phyloP scores from a whole-genome alignment of 768 basidiomycete species.

The Candolleomyces efflorescens region DNA sequence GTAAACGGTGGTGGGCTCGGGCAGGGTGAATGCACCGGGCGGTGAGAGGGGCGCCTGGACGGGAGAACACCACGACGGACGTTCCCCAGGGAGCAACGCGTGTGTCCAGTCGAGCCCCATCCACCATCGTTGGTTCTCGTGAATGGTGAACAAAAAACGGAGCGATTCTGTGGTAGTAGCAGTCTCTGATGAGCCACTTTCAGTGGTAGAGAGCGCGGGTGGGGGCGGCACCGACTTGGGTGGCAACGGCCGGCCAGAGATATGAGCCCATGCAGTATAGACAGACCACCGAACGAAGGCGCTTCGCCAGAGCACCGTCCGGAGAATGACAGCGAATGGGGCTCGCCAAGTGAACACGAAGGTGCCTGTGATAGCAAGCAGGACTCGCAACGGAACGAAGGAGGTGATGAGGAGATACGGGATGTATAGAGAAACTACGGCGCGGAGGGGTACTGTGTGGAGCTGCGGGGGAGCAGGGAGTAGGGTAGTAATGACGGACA shows the following conservation, averaged over 20 bases:
- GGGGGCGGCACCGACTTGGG: constrained; percentile 29
- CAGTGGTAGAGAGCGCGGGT: neutral
- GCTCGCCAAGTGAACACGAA: constrained; percentile 59
- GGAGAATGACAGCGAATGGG: constrained; percentile 57
- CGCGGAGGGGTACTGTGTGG: constrained; percentile 44
- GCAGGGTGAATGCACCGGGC: constrained; percentile 64
- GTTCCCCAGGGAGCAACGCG: constrained; percentile 83
- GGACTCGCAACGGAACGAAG: constrained; percentile 56
- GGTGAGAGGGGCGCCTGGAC: constrained; percentile 60
- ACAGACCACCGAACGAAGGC: constrained; percentile 64
- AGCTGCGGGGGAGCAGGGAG: constrained; percentile 35
- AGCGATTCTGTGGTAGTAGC: constrained; percentile 33
- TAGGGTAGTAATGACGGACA: constrained; percentile 60
- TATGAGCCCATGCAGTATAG: constrained; percentile 45
- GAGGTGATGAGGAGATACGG: constrained; percentile 67
- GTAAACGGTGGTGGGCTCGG: constrained; percentile 56
- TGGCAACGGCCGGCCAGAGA: constrained; percentile 56
- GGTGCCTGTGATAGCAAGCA: constrained; percentile 57
- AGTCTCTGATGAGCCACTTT: constrained; percentile 14
- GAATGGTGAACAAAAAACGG: constrained; percentile 84
- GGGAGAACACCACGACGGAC: constrained; percentile 80
- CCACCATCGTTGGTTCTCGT: constrained; percentile 98
- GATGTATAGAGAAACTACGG: constrained; percentile 50
- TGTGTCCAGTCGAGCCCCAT: constrained; percentile 96
- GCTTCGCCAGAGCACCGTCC: constrained; percentile 54